Evolutionary conservation across 306 rosid genomes (phyloP), one percentile per base, ranked within the genome.

Genomic region (Sechiopsis laciniata): DNA sequence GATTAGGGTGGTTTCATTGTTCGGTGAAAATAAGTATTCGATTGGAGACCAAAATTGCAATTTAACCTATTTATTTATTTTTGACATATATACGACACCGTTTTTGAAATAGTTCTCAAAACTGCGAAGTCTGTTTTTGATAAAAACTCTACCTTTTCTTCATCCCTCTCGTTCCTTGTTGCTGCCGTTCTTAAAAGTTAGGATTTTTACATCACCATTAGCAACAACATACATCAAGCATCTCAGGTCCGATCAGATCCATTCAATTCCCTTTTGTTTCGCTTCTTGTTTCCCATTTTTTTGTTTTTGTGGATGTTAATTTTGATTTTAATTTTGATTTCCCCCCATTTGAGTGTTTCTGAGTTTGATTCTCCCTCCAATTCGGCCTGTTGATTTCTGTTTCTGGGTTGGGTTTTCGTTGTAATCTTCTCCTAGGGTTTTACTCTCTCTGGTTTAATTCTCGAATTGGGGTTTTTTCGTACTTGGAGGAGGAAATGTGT

Each of bases 401-500:
- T 66, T 8, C 11, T 54, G 29, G 24, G 3, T 58, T 50, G 50
- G 24, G 51, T 3, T 12, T 53, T 72, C 75, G 4, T 37, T 40
- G 55, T 2, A 8, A 55, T 73, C 53, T 0, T 15, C 10, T 35
- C 53, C 40, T 73, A 73, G 76, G 76, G 76, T 73, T 73, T 73
- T 51, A 55, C 55, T 40, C 13, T 17, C 20, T 35, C 24, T 21
- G 35, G 55, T 10, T 46, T 48, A 6, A 12, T 68, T 22, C 5
- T 48, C 13, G 19, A 46, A n/a, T 72, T 55, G 22, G 51, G 50
- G 53, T 22, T 12, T 50, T 64, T 37, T 13, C 7, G 50, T 42
- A 67, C 45, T 85, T 83, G 45, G 50, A 48, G 5, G 53, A 48
- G 53, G 19, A 81, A 82, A 90, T 90, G 95, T 16, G 74, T 48